These are phyloP conservation scores for Senna siamea DNA, from an alignment of 306 rosid species.

Conservation along the genomic window DNA sequence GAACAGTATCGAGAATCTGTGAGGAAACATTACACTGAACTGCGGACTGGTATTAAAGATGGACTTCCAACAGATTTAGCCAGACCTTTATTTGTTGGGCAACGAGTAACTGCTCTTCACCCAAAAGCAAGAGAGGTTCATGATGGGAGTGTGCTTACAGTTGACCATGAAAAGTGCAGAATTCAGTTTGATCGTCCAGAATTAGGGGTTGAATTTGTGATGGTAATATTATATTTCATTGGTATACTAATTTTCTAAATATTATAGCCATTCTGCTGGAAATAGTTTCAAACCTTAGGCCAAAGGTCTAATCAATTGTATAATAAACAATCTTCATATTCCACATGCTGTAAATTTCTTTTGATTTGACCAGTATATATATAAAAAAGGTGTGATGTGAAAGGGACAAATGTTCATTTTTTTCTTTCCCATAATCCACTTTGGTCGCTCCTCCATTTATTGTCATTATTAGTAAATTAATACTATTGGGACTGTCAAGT, in stretches of 20 bases:
- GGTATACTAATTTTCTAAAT: constrained; percentile 13
- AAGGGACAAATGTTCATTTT: background rate
- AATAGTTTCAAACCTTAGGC: constrained; percentile 22
- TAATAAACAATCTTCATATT: constrained; percentile 11
- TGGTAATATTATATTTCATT: constrained; percentile 55
- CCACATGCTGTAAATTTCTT: background rate
- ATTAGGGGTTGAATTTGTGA: constrained; percentile 84
- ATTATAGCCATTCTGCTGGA: constrained; percentile 14
- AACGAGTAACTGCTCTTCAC: constrained; percentile 83
- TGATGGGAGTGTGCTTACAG: constrained; percentile 87
- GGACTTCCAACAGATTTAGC: constrained; percentile 97
- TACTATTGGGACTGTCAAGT: background rate
- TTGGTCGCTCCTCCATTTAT: background rate
- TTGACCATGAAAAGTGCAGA: constrained; percentile 82
- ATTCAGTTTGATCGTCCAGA: constrained; percentile 83
- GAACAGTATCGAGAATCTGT: constrained; percentile 80
- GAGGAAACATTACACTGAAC: constrained; percentile 75
- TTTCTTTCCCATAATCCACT: background rate
- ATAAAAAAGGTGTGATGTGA: background rate
- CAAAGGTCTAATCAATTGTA: constrained; percentile 2
- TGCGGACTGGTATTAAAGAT: constrained; percentile 65
- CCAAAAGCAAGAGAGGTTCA: constrained; percentile 86
- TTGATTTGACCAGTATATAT: background rate
- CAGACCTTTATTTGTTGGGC: constrained; percentile 85
- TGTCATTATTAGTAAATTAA: background rate